phyloP scores from a whole-genome alignment of 1,284 basidiomycete species.

The Chiua sp. region DNA sequence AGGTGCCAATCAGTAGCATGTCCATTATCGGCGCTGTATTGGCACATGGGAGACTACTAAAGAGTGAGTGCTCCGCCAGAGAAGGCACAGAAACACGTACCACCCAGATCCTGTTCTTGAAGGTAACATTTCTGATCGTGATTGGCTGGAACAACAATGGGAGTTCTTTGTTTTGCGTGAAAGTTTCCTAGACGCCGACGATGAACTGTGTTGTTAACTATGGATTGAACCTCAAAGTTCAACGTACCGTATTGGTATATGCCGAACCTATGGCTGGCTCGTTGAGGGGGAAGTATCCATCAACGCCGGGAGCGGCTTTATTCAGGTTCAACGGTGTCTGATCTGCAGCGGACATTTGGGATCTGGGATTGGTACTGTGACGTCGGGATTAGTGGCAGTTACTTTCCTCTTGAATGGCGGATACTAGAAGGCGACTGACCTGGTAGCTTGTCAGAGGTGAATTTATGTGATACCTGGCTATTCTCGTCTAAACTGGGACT shows the following conservation, averaged over 20 bases:
- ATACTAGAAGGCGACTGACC: neutral
- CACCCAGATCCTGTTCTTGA: conserved; percentile 78
- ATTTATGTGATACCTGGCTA: neutral
- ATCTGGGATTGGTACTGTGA: too few species aligned
- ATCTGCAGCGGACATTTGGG: neutral
- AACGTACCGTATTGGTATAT: conserved; percentile 41
- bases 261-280: conserved; percentile 63
- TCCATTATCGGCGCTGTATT: conserved; percentile 76
- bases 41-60: conserved; percentile 75
- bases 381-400: too few species aligned
- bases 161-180: conserved; percentile 47
- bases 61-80: neutral
- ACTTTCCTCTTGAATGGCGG: neutral
- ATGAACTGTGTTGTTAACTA: neutral
- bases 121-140: conserved; percentile 62
- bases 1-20: conserved; percentile 82
- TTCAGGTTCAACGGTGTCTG: conserved; percentile 42
- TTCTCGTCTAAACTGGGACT: too few species aligned
- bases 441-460: conserved; percentile 1
- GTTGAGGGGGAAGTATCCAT: conserved; percentile 66
- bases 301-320: conserved; percentile 50
- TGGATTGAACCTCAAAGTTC: neutral
- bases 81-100: conserved; percentile 33
- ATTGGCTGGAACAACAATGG: conserved; percentile 75
- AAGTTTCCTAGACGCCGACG: conserved; percentile 40